Conservation (phyloP, 2,329 filamentous ascomycete species). For the Lizonia empirigonia region DNA sequence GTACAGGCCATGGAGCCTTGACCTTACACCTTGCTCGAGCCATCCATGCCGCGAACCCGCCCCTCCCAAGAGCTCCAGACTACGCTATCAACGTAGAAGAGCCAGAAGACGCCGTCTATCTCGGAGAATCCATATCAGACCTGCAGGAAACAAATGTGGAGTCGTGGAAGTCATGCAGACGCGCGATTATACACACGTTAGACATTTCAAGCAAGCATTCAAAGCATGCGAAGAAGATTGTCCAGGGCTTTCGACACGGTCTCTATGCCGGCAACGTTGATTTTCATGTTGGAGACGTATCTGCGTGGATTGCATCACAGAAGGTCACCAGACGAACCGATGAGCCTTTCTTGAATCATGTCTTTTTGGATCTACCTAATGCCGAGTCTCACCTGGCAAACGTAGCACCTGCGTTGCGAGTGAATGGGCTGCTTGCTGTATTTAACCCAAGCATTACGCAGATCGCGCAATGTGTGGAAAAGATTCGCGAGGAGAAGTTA, state of each 20-base stretch:
- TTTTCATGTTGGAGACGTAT: conserved; percentile 72
- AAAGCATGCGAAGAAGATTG: conserved; percentile 66
- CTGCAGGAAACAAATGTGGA: conserved; percentile 35
- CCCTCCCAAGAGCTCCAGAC: conserved; percentile 48
- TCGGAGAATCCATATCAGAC: conserved; percentile 42
- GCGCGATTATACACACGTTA: conserved; percentile 75
- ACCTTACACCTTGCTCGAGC: conserved; percentile 77
- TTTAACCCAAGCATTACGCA: conserved; percentile 82
- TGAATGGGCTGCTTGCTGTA: conserved; percentile 68
- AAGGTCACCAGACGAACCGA: conserved; percentile 29
- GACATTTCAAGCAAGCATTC: conserved; percentile 69
- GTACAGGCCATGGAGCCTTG: conserved; percentile 81
- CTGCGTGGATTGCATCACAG: conserved; percentile 65
- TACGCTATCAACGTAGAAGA: conserved; percentile 27
- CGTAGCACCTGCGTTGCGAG: conserved; percentile 64
- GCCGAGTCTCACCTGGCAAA: conserved; percentile 60
- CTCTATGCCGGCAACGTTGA: conserved; percentile 73
- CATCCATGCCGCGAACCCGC: conserved; percentile 73
- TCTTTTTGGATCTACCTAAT: conserved; percentile 74
- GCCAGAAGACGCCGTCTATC: conserved; percentile 38
- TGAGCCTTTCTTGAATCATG: conserved; percentile 71
- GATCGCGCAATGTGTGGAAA: conserved; percentile 67
- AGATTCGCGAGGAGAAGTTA: conserved; percentile 60
- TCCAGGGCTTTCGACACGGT: conserved; percentile 70
- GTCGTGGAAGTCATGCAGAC: conserved; percentile 55